phyloP scores from a whole-genome alignment of 1,284 basidiomycete species.

The Wallemia ichthyophaga region DNA sequence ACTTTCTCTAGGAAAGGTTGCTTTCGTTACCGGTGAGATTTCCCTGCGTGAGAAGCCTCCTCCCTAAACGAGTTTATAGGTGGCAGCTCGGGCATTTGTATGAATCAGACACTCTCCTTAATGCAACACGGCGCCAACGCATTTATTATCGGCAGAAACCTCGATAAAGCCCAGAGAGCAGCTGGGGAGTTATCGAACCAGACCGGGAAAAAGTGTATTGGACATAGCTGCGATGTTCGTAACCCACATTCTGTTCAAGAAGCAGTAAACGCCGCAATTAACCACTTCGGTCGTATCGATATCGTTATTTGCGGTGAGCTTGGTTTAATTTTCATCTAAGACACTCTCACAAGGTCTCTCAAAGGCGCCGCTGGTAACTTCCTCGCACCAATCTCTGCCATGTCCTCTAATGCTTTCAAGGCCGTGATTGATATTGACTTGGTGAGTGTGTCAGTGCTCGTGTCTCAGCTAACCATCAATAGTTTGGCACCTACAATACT shows the following conservation, averaged over 20 bases:
- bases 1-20: neutral
- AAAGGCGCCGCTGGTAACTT: conserved; percentile 68
- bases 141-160: conserved; percentile 53
- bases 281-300: conserved; percentile 60
- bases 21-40: neutral
- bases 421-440: conserved; percentile 87
- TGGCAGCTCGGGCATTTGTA: neutral
- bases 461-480: neutral
- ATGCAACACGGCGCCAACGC: conserved; percentile 64
- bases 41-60: neutral
- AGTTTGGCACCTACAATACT: conserved; percentile 80
- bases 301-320: conserved; percentile 64
- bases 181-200: conserved; percentile 36
- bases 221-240: conserved; percentile 55
- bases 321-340: neutral
- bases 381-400: conserved; percentile 43
- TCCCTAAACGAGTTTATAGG: neutral
- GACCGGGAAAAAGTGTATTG: conserved; percentile 41
- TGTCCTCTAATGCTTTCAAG: conserved; percentile 64
- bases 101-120: conserved; percentile 8
- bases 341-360: neutral
- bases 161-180: conserved; percentile 39
- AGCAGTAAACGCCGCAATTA: conserved; percentile 44
- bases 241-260: conserved; percentile 36
- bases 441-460: conserved; percentile 18